These are phyloP conservation scores for Curvularia verruculosa DNA, from an alignment of 2,329 filamentous ascomycete genomes.

Conservation along the genomic window DNA sequence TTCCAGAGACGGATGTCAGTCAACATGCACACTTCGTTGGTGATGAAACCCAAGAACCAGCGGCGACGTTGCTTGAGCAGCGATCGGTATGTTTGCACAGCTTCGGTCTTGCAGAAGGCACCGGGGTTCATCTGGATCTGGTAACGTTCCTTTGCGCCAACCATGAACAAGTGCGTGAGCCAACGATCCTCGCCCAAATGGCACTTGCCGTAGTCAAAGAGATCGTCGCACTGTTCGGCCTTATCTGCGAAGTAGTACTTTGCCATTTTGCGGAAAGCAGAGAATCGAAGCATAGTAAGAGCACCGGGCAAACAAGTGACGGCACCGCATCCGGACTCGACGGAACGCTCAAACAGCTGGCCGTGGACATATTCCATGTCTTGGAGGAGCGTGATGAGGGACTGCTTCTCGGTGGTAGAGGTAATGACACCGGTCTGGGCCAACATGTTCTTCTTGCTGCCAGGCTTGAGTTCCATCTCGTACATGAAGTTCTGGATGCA, in stretches of 20 bases:
- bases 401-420: constrained; percentile 86
- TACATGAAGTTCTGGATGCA: constrained; percentile 98
- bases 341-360: constrained; percentile 92
- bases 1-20: constrained; percentile 92
- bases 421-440: constrained; percentile 98
- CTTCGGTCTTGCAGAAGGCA: constrained; percentile 98
- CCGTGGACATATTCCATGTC: constrained; percentile 99
- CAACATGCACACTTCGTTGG: constrained; percentile 97
- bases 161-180: constrained; percentile 99
- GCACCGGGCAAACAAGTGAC: constrained; percentile 95
- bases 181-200: constrained; percentile 95
- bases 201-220: constrained; percentile 96
- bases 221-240: constrained; percentile 89
- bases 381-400: constrained; percentile 87
- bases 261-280: constrained; percentile 93
- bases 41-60: constrained; percentile 98
- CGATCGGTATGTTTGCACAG: constrained; percentile 83
- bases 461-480: constrained; percentile 96
- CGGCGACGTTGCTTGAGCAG: constrained; percentile 92
- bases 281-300: constrained; percentile 94
- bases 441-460: constrained; percentile 89
- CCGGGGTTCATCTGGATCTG: constrained; percentile 98
- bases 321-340: constrained; percentile 91
- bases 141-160: constrained; percentile 87
- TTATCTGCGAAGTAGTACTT: constrained; percentile 99